phyloP scores from a whole-genome alignment of 2,329 filamentous ascomycete genomes.

The Botryotinia convoluta region DNA sequence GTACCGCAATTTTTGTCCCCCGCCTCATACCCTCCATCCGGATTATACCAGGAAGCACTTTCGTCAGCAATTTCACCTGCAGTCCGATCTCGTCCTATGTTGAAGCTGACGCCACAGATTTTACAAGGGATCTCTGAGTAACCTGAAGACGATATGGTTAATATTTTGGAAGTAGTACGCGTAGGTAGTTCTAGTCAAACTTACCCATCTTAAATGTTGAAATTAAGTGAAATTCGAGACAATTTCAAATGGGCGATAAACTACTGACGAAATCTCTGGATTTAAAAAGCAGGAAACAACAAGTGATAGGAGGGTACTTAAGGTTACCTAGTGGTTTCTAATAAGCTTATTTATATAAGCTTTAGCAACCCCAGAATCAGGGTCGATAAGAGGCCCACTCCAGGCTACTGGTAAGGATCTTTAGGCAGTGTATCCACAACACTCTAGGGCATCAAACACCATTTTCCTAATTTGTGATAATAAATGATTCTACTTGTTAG shows the following conservation, averaged over 20 bases:
- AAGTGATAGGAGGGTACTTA: background rate
- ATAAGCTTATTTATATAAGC: background rate
- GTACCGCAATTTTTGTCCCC: background rate
- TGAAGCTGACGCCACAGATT: background rate
- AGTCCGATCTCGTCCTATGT: background rate
- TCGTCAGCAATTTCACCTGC: background rate
- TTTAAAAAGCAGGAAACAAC: background rate
- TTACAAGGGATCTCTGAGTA: background rate
- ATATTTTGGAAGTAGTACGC: background rate
- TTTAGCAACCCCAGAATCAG: background rate
- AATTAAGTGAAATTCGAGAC: background rate
- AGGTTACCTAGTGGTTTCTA: too few relatives aligned
- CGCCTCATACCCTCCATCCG: background rate
- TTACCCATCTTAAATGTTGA: background rate
- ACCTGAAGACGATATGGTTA: background rate
- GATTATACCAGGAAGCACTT: background rate
- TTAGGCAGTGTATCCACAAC: background rate
- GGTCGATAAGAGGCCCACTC: background rate
- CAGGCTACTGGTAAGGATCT: background rate
- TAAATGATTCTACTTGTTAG: background rate
- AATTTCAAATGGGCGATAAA: background rate
- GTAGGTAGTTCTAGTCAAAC: background rate
- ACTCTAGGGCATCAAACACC: background rate
- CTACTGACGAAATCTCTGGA: background rate
- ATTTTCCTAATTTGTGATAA: background rate